Evolutionary conservation across 75 land plant species (phyloP).

Genomic region (Sequoia sempervirens): DNA sequence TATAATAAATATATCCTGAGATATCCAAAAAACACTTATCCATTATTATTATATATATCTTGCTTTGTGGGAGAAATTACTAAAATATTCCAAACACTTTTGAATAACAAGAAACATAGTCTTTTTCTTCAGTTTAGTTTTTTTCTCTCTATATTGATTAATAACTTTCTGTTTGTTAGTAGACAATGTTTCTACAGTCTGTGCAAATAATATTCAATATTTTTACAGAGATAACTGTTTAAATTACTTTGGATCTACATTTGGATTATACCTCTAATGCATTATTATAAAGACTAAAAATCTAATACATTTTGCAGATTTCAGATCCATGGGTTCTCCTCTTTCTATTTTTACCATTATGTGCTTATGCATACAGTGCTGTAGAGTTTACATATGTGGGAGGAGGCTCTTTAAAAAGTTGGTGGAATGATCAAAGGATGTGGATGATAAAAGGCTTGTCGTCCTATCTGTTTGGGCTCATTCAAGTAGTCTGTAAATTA

Average conservation of each 20-base stretch:
- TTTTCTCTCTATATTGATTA: background rate
- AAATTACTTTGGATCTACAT: background rate
- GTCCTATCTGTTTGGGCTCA: conserved; percentile 24
- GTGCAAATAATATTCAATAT: background rate
- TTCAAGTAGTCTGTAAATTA: conserved; percentile 24
- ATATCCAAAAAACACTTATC: too few species aligned
- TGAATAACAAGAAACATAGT: background rate
- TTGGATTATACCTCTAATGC: too few species aligned
- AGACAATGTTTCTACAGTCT: background rate
- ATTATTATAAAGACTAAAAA: background rate
- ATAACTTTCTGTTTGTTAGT: background rate
- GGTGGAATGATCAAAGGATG: too few species aligned
- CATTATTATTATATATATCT: too few species aligned
- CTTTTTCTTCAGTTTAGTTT: background rate
- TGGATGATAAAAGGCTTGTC: conserved; percentile 10
- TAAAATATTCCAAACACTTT: too few species aligned
- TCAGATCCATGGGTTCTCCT: conserved; percentile 19
- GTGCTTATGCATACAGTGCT: background rate
- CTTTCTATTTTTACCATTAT: conserved; percentile 8
- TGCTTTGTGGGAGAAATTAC: too few species aligned
- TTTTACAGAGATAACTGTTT: background rate
- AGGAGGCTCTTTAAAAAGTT: too few species aligned
- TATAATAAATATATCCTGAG: too few species aligned
- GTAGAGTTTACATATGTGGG: too few species aligned
- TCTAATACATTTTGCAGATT: background rate